Evolutionary conservation across 306 rosid genomes (phyloP).

Genomic region (Acacia confusa): DNA sequence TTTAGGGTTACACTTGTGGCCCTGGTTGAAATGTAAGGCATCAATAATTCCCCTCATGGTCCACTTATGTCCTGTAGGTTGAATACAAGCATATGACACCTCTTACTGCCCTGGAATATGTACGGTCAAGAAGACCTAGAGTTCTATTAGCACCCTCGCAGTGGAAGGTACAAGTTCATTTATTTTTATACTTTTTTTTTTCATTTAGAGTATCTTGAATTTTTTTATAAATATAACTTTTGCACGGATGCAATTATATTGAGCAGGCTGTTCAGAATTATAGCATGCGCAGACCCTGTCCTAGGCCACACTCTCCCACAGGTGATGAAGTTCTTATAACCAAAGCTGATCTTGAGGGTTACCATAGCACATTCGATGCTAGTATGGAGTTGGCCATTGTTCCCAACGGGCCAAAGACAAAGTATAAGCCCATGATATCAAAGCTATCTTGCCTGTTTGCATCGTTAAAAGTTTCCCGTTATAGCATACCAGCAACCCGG

Average conservation of each 20-base stretch:
- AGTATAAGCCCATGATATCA: constrained; percentile 81
- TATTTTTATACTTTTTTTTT: background rate
- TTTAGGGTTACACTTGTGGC: background rate
- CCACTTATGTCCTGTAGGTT: constrained; percentile 52
- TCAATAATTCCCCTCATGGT: constrained; percentile 1
- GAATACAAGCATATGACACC: constrained; percentile 89
- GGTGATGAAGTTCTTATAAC: constrained; percentile 88
- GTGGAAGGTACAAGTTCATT: constrained; percentile 67
- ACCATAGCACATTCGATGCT: constrained; percentile 52
- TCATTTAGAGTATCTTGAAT: constrained; percentile 3
- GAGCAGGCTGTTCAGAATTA: constrained; percentile 88
- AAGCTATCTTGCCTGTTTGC: constrained; percentile 83
- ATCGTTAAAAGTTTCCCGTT: constrained; percentile 69
- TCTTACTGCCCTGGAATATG: constrained; percentile 76
- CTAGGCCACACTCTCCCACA: constrained; percentile 63
- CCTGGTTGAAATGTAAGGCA: constrained; percentile 11
- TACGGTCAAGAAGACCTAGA: constrained; percentile 85
- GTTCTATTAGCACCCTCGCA: constrained; percentile 91
- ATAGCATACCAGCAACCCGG: constrained; percentile 52
- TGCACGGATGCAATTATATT: constrained; percentile 9
- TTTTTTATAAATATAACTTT: constrained; percentile 8
- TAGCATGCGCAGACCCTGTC: constrained; percentile 41
- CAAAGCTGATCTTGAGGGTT: constrained; percentile 94
- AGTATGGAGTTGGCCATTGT: constrained; percentile 62
- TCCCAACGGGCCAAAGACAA: constrained; percentile 54